phyloP scores from a whole-genome alignment of 78 protist genomes.

The Dictyostelium citrinum region DNA sequence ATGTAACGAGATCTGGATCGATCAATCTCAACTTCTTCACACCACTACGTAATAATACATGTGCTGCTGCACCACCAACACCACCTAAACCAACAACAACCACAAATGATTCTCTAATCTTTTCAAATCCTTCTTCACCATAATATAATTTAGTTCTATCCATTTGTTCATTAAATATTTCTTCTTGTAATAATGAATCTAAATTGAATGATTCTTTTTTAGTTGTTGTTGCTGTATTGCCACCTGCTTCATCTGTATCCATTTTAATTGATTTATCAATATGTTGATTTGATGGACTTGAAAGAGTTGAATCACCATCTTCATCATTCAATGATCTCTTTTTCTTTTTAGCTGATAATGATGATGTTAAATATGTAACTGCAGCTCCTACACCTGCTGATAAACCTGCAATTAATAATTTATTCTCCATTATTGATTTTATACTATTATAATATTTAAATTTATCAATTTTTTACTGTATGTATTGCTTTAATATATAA shows the following conservation, averaged over 20 bases:
- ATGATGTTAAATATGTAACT: conserved; percentile 20
- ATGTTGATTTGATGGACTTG: neutral
- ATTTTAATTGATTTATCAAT: neutral
- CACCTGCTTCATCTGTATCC: neutral
- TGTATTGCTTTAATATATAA: neutral
- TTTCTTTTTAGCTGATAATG: conserved; percentile 10
- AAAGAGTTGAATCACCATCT: neutral
- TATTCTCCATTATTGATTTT: conserved; percentile 32
- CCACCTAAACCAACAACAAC: conserved; percentile 86
- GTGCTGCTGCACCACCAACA: conserved; percentile 80
- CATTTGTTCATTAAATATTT: conserved; percentile 69
- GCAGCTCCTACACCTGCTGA: conserved; percentile 64
- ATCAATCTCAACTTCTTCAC: conserved; percentile 76
- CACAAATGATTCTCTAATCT: conserved; percentile 54
- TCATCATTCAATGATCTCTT: neutral
- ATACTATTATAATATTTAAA: neutral
- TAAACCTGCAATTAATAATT: conserved; percentile 51
- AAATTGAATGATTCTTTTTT: neutral
- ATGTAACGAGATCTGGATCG: conserved; percentile 85
- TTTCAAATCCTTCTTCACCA: conserved; percentile 71
- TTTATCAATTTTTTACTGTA: neutral
- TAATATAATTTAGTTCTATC: conserved; percentile 67
- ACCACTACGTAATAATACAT: conserved; percentile 76
- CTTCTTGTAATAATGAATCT: neutral
- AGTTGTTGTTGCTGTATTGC: neutral